Conservation (phyloP, 2,329 filamentous ascomycete genomes). For the Acephala macrosclerotiorum region DNA sequence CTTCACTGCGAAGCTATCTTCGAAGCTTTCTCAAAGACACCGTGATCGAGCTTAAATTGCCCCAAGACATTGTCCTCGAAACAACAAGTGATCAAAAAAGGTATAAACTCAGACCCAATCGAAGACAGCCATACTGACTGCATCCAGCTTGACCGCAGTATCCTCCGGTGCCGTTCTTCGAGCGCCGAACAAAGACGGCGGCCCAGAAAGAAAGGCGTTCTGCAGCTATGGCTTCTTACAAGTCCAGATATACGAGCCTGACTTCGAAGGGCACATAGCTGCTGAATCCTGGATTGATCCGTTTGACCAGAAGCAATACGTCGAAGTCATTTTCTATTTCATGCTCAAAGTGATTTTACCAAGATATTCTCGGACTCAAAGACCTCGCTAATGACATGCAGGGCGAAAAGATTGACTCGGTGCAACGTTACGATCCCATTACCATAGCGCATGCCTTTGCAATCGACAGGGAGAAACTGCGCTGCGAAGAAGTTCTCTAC, state of each 20-base stretch:
- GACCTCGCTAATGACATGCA: slow-evolving; percentile 7
- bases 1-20: slow-evolving; percentile 29
- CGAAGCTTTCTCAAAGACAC: slow-evolving; percentile 15
- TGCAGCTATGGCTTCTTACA: slow-evolving; percentile 34
- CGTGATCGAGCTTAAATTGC: background rate
- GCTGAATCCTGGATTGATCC: slow-evolving; percentile 12
- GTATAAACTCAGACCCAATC: slow-evolving; percentile 4
- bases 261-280: slow-evolving; percentile 12
- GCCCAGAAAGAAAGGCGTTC: slow-evolving; percentile 22
- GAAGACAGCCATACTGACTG: background rate
- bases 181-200: slow-evolving; percentile 32
- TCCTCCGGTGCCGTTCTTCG: slow-evolving; percentile 32
- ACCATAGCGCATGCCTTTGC: slow-evolving; percentile 24
- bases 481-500: slow-evolving; percentile 34
- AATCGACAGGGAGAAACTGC: slow-evolving; percentile 15
- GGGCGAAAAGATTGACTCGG: slow-evolving; percentile 22
- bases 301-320: slow-evolving; percentile 27
- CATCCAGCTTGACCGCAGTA: slow-evolving; percentile 29
- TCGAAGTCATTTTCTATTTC: slow-evolving; percentile 32
- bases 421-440: slow-evolving; percentile 18
- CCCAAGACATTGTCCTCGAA: slow-evolving; percentile 19
- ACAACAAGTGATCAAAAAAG: slow-evolving; percentile 20
- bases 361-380: too few species aligned
- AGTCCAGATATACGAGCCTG: slow-evolving; percentile 22
- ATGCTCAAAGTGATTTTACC: slow-evolving; percentile 25